Conservation (phyloP, 2,329 filamentous ascomycete genomes). For the Exophiala lecanii-corni region DNA sequence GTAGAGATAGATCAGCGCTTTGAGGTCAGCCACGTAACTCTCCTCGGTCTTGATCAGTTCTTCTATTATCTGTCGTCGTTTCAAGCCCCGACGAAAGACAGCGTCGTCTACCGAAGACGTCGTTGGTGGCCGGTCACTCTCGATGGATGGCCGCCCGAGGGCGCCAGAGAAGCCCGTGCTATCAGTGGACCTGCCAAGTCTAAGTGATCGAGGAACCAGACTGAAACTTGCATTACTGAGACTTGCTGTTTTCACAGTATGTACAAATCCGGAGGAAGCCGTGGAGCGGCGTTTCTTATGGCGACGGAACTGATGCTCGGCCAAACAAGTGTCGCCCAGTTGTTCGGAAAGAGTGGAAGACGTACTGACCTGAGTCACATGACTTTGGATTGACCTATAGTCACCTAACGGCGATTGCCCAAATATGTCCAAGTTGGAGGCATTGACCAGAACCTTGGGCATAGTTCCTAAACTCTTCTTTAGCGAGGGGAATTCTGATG, state of each 20-base stretch:
- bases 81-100: constrained; percentile 65
- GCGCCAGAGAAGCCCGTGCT: constrained; percentile 60
- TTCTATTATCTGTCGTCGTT: constrained; percentile 74
- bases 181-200: constrained; percentile 56
- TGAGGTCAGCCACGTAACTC: constrained; percentile 80
- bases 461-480: background rate
- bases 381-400: too few species aligned
- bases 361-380: background rate
- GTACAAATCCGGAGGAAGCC: constrained; percentile 74
- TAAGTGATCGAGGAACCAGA: constrained; percentile 57
- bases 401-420: background rate
- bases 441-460: background rate
- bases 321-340: background rate
- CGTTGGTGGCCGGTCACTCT: constrained; percentile 47
- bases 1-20: constrained; percentile 78
- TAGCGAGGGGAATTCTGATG: background rate
- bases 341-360: background rate
- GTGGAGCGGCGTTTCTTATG: constrained; percentile 57
- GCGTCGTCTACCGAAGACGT: constrained; percentile 58
- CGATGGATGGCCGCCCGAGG: constrained; percentile 55
- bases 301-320: background rate
- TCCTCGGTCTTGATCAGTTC: constrained; percentile 85
- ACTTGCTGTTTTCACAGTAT: constrained; percentile 75
- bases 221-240: constrained; percentile 72
- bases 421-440: background rate